Base-by-base conservation (phyloP, 2,329 filamentous ascomycete genomes). In the Fusarium staphyleae region DNA sequence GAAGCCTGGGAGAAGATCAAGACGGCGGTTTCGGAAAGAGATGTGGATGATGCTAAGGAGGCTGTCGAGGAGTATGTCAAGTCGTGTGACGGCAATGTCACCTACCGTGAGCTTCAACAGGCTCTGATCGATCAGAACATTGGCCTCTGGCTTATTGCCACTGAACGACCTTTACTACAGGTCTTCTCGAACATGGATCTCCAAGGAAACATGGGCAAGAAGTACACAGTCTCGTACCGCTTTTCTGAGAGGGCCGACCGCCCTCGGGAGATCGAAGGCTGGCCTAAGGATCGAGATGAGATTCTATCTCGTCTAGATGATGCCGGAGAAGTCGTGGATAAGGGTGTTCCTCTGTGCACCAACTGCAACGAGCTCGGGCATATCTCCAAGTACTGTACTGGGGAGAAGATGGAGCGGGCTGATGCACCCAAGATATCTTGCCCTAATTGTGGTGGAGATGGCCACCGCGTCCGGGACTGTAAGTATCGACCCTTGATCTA, bases 391-490 rank as follows among this genome's bases (percentile, higher is more conserved):
- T 68, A 72, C 43, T 91, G 88, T 68, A 77, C 80, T 3, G 70
- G 86, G 66, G 86, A 89, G 57, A 79, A 77, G 59, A 55, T 69
- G 0, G 84, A 87, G 66, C 73, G 68, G 18, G 68, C 71, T 3
- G 73, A 80, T 33, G 66, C 72, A 12, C 64, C 78, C 30, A 73
- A 75, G 15, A 80, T 89, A 41, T 78, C 77, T 39, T 91, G 88
- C 69, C 81, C 77, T 74, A 87, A 90, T 74, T 91, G 88, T 60
- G 74, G 80, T 4, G 78, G 80, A 32, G 73, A 78, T 19, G 87
- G 87, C 9, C 88, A 91, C 65, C 86, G 87, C 52, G 74, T 87
- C 44, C 85, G 88, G 44, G 87, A 91, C 62, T 91, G 88, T 85
- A 66, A 72, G 81, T 74, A 47, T 5, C n/a, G 16, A n/a, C 13